Conservation (phyloP, 2,329 filamentous ascomycete genomes). For the Aaosphaeria arxii region DNA sequence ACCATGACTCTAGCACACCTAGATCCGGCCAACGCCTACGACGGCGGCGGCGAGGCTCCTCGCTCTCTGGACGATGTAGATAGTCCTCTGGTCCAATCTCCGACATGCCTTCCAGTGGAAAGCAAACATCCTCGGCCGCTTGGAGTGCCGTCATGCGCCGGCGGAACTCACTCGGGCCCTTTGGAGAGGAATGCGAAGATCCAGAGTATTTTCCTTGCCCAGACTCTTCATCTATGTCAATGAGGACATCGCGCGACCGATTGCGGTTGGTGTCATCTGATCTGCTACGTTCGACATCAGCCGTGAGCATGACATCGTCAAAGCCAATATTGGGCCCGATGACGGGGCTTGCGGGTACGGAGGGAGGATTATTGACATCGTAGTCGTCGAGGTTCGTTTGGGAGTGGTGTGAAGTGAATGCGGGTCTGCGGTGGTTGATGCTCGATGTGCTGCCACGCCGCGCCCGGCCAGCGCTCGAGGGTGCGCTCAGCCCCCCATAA, state of each 20-base stretch:
- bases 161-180: constrained; percentile 19
- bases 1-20: constrained; percentile 82
- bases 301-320: constrained; percentile 66
- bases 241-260: constrained; percentile 44
- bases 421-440: constrained; percentile 22
- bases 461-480: constrained; percentile 26
- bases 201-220: constrained; percentile 51
- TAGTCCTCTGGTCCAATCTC: constrained; percentile 78
- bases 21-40: constrained; percentile 80
- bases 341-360: constrained; percentile 57
- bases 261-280: constrained; percentile 18
- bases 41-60: constrained; percentile 43
- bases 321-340: constrained; percentile 51
- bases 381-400: constrained; percentile 49
- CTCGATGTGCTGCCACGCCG: constrained; percentile 32
- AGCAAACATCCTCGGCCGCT: constrained; percentile 87
- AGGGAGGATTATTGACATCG: constrained; percentile 65
- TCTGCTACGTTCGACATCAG: constrained; percentile 49
- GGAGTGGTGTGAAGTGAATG: constrained; percentile 28
- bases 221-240: constrained; percentile 47
- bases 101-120: constrained; percentile 74
- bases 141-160: constrained; percentile 46
- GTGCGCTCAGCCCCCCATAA: constrained; percentile 29
- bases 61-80: constrained; percentile 48
- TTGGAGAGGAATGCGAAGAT: constrained; percentile 20